A percentile compares a stretch with the other conserved stretches of the same genome.
Evolutionary conservation across 768 basidiomycete species (phyloP).

Genomic region (Trametes elegans): DNA sequence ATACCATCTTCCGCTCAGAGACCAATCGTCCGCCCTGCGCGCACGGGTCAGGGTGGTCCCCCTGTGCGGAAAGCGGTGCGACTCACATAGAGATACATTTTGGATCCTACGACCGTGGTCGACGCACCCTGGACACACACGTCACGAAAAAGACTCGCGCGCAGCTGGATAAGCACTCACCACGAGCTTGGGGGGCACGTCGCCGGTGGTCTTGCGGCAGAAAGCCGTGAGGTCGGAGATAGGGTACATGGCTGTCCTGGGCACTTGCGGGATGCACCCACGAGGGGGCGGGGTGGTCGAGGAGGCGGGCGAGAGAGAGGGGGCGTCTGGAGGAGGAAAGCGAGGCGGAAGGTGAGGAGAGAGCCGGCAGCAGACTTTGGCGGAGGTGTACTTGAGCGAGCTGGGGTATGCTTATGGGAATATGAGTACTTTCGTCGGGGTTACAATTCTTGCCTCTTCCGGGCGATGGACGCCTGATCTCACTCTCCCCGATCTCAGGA

Average conservation of each 20-base stretch:
- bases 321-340: background rate
- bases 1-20: constrained; percentile 82
- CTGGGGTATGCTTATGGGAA: background rate
- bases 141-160: constrained; percentile 1
- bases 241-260: constrained; percentile 54
- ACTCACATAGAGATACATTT: constrained; percentile 87
- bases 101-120: constrained; percentile 84
- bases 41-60: background rate
- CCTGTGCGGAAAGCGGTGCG: background rate
- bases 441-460: constrained; percentile 3
- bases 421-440: constrained; percentile 8
- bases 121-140: constrained; percentile 65
- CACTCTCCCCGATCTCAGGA: constrained; percentile 2
- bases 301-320: constrained; percentile 1
- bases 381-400: background rate
- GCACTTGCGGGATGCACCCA: background rate
- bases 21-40: constrained; percentile 82
- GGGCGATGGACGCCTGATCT: background rate
- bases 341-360: background rate
- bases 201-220: constrained; percentile 77
- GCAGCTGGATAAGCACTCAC: constrained; percentile 44
- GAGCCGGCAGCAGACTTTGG: too few relatives aligned
- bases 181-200: constrained; percentile 86
- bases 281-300: constrained; percentile 11
- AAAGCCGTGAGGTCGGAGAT: constrained; percentile 89